Conservation (phyloP, 2,329 filamentous ascomycete genomes). For the Penicillium sp. region DNA sequence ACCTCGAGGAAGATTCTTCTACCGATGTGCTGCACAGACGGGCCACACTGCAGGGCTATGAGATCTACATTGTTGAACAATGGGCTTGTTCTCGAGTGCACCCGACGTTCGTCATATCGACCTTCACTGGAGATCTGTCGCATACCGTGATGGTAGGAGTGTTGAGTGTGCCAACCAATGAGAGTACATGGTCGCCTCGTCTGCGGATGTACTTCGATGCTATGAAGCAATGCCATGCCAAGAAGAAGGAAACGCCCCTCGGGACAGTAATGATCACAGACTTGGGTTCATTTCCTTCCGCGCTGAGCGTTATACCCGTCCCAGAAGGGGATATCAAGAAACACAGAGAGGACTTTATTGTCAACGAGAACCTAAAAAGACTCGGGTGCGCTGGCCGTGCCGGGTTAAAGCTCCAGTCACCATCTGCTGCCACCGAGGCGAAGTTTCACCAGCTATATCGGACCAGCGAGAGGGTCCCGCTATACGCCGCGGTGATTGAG, state of each 20-base stretch:
- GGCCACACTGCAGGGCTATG: constrained; percentile 75
- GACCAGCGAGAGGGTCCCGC: constrained; percentile 77
- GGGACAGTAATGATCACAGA: constrained; percentile 94
- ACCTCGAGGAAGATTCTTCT: constrained; percentile 80
- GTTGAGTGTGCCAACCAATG: constrained; percentile 77
- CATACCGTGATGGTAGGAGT: constrained; percentile 80
- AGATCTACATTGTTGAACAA: constrained; percentile 93
- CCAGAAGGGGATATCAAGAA: constrained; percentile 82
- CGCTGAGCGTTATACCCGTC: constrained; percentile 86
- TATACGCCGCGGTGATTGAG: constrained; percentile 79
- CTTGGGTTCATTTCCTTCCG: constrained; percentile 86
- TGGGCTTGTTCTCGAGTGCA: constrained; percentile 93
- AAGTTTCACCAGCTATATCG: constrained; percentile 93
- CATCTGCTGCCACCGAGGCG: constrained; percentile 77
- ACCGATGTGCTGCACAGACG: constrained; percentile 75
- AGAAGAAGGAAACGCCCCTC: constrained; percentile 76
- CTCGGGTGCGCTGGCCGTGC: constrained; percentile 88
- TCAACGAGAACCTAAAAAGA: constrained; percentile 92
- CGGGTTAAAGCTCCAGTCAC: constrained; percentile 76
- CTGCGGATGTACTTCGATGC: constrained; percentile 84
- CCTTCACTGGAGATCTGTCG: constrained; percentile 83
- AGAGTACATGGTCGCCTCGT: constrained; percentile 75
- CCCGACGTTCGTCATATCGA: constrained; percentile 88
- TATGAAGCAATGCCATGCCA: constrained; percentile 80
- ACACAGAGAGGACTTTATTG: constrained; percentile 81